phyloP scores from a whole-genome alignment of 2,329 filamentous ascomycete genomes.

The Neofusicoccum sp. region DNA sequence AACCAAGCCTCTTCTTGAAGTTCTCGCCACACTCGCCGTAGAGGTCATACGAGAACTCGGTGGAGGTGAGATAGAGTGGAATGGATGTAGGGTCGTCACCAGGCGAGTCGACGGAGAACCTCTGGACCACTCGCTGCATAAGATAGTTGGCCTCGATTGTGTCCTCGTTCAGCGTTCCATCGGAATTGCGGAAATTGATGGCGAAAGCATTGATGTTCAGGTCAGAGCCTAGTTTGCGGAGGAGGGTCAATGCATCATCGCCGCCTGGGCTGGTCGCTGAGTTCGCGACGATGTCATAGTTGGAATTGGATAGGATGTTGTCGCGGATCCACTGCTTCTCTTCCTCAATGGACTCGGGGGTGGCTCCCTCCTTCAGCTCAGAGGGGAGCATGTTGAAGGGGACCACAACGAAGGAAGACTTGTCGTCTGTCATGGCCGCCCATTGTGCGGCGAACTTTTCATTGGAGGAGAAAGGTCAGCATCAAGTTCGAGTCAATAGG shows the following conservation, averaged over 20 bases:
- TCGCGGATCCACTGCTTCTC: slow-evolving; percentile 41
- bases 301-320: slow-evolving; percentile 40
- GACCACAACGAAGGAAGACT: slow-evolving; percentile 37
- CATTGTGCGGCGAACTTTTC: slow-evolving; percentile 39
- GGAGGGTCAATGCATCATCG: slow-evolving; percentile 38
- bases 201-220: slow-evolving; percentile 49
- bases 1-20: slow-evolving; percentile 44
- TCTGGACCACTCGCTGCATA: slow-evolving; percentile 45
- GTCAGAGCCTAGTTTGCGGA: slow-evolving; percentile 46
- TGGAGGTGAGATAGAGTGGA: slow-evolving; percentile 48
- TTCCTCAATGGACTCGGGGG: slow-evolving; percentile 30
- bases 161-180: slow-evolving; percentile 44
- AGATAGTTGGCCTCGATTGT: slow-evolving; percentile 51
- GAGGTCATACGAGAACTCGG: slow-evolving; percentile 39
- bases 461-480: background rate
- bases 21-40: slow-evolving; percentile 44
- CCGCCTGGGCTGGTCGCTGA: slow-evolving; percentile 27
- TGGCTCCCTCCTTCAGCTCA: slow-evolving; percentile 28
- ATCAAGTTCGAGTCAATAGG: background rate
- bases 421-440: slow-evolving; percentile 39
- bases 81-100: slow-evolving; percentile 42
- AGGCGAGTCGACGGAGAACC: slow-evolving; percentile 42
- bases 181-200: slow-evolving; percentile 42
- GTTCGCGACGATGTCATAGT: slow-evolving; percentile 36
- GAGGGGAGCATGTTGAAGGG: slow-evolving; percentile 46